Evolutionary conservation across 371 early-diverging fungal genomes (phyloP).

Genomic region (Syncephalastrum sp.): DNA sequence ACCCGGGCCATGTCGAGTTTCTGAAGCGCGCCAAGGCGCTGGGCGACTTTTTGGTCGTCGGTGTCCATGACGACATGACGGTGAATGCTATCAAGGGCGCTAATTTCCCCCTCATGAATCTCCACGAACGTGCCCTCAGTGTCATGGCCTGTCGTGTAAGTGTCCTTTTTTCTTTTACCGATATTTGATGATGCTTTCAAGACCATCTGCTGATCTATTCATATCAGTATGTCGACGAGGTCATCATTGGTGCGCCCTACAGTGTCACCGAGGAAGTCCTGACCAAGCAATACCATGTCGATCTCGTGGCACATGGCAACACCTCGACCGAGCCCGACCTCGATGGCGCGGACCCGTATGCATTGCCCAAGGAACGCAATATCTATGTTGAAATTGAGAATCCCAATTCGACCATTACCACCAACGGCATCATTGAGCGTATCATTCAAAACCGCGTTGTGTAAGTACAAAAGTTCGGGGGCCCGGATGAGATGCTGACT

Average conservation of each 20-base stretch:
- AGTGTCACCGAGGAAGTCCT: conserved; percentile 83
- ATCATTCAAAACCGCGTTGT: conserved; percentile 83
- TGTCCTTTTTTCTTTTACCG: background rate
- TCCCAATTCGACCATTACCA: conserved; percentile 74
- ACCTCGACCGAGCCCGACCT: conserved; percentile 62
- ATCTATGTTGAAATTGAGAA: conserved; percentile 79
- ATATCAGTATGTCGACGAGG: conserved; percentile 82
- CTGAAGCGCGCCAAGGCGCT: conserved; percentile 82
- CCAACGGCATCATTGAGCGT: conserved; percentile 81
- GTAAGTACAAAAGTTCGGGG: conserved; percentile 41
- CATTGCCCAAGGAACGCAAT: conserved; percentile 68
- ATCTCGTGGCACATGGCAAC: conserved; percentile 77
- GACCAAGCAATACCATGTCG: conserved; percentile 79
- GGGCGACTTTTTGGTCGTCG: conserved; percentile 91
- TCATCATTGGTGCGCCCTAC: conserved; percentile 89
- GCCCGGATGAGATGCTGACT: background rate
- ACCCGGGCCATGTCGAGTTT: conserved; percentile 94
- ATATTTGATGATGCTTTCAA: too few species aligned
- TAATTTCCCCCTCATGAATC: conserved; percentile 92
- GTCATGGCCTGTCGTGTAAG: conserved; percentile 85
- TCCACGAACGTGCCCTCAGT: conserved; percentile 89
- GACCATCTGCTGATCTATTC: background rate
- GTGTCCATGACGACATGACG: conserved; percentile 84
- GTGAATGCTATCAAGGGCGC: conserved; percentile 86
- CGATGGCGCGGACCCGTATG: conserved; percentile 84